Conservation (phyloP, 345 rosid genomes). For the Dipteronia sinensis region DNA sequence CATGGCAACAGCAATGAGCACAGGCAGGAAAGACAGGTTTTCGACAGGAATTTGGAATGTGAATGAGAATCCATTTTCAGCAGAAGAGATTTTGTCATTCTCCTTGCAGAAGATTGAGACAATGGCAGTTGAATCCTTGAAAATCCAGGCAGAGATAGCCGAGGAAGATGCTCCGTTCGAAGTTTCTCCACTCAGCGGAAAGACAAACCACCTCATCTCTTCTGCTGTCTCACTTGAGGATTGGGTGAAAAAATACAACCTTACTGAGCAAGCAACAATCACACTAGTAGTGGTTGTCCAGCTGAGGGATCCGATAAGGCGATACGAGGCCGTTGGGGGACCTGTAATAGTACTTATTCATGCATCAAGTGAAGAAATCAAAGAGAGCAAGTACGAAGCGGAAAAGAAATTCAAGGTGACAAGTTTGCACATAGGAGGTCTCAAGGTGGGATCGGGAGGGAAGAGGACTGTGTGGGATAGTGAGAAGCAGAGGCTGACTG, state of each 20-base stretch:
- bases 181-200: constrained; percentile 52
- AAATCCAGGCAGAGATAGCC: constrained; percentile 79
- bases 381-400: constrained; percentile 39
- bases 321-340: constrained; percentile 90
- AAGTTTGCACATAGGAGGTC: constrained; percentile 74
- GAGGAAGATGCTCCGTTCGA: constrained; percentile 85
- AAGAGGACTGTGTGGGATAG: constrained; percentile 57
- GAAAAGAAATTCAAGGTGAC: constrained; percentile 59
- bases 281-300: constrained; percentile 59
- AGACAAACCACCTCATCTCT: constrained; percentile 49
- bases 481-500: constrained; percentile 80
- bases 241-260: constrained; percentile 46
- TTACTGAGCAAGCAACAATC: constrained; percentile 32
- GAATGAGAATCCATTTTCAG: constrained; percentile 56
- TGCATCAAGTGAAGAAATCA: constrained; percentile 33
- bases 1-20: constrained; percentile 64
- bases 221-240: constrained; percentile 69
- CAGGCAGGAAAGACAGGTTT: constrained; percentile 84
- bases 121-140: constrained; percentile 77
- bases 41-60: constrained; percentile 83
- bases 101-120: constrained; percentile 83
- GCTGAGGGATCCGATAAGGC: constrained; percentile 81
- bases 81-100: constrained; percentile 72
- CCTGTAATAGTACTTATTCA: constrained; percentile 62
- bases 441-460: constrained; percentile 43